These are phyloP conservation scores for Ricinus communis DNA, from an alignment of 345 rosid species.

Conservation along the genomic window DNA sequence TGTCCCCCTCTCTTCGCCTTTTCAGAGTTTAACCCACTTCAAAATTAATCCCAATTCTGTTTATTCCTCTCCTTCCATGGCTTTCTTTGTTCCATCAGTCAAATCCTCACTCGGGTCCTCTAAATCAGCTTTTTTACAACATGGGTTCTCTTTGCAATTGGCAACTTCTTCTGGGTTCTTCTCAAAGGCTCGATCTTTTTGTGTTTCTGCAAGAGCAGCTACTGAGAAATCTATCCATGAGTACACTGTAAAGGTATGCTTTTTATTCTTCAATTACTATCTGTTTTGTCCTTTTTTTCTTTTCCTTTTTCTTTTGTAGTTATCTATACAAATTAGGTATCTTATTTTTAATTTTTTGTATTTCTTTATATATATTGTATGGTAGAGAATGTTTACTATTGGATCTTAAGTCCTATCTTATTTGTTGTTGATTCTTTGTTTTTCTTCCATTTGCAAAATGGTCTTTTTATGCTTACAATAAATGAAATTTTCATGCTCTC, in stretches of 20 bases:
- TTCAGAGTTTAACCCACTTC: conserved; percentile 24
- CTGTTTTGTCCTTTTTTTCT: neutral
- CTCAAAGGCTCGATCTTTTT: conserved; percentile 40
- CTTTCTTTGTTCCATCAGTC: conserved; percentile 37
- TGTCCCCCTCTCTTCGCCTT: conserved; percentile 31
- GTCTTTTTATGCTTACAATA: neutral
- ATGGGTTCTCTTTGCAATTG: conserved; percentile 45
- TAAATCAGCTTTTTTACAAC: conserved; percentile 45
- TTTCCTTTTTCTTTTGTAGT: too few relatives aligned
- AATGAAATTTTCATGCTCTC: neutral
- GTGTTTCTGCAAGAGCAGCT: conserved; percentile 66
- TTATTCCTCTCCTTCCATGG: conserved; percentile 32
- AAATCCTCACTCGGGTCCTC: conserved; percentile 49
- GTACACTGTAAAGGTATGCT: conserved; percentile 70
- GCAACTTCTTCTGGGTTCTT: conserved; percentile 33
- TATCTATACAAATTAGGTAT: too few relatives aligned
- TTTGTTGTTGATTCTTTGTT: too few relatives aligned
- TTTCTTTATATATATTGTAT: too few relatives aligned
- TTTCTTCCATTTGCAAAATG: neutral
- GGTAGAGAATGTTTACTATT: too few relatives aligned
- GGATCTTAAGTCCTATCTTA: too few relatives aligned
- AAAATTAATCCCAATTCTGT: conserved; percentile 19
- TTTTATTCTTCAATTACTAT: conserved; percentile 9
- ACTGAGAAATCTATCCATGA: conserved; percentile 68
- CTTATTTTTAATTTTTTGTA: too few relatives aligned